Evolutionary conservation across 805 yeast genomes (phyloP).

Genomic region (Candida dajiaensis): DNA sequence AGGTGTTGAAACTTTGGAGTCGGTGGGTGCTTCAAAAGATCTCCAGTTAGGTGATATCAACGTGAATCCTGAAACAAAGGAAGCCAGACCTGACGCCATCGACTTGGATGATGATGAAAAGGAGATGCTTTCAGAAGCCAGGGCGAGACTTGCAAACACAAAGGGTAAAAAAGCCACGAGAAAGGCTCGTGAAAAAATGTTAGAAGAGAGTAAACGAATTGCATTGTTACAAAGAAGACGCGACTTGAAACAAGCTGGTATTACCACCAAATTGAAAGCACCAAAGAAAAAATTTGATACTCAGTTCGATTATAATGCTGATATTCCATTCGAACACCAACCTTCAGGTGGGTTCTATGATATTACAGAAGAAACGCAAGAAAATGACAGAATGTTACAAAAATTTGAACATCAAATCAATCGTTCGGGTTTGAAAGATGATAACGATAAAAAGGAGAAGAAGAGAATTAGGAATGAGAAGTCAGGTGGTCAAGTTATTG

Average conservation of each 20-base stretch:
- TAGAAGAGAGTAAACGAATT: conserved; percentile 71
- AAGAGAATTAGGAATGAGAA: conserved; percentile 21
- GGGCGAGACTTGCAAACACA: conserved; percentile 85
- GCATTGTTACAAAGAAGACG: conserved; percentile 75
- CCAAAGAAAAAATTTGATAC: conserved; percentile 48
- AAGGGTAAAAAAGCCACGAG: conserved; percentile 93
- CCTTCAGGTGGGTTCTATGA: conserved; percentile 70
- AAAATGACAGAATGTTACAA: conserved; percentile 31
- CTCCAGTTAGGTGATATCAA: conserved; percentile 52
- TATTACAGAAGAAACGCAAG: conserved; percentile 48
- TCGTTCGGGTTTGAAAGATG: conserved; percentile 37
- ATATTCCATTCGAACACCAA: conserved; percentile 68
- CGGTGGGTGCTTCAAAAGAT: conserved; percentile 32
- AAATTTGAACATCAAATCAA: conserved; percentile 41
- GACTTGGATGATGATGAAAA: conserved; percentile 82
- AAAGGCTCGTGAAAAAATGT: conserved; percentile 76
- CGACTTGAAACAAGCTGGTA: conserved; percentile 77
- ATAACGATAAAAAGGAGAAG: conserved; percentile 28
- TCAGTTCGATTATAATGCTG: conserved; percentile 78
- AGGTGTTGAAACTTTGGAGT: conserved; percentile 39
- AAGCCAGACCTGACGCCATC: conserved; percentile 76
- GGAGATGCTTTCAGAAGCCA: conserved; percentile 93
- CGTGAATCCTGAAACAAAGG: conserved; percentile 67
- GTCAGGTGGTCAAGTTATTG: conserved; percentile 19
- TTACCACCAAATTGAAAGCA: conserved; percentile 42